These are phyloP conservation scores for Lichtheimia hyalospora DNA, from an alignment of 371 early-diverging fungal species.

Conservation along the genomic window DNA sequence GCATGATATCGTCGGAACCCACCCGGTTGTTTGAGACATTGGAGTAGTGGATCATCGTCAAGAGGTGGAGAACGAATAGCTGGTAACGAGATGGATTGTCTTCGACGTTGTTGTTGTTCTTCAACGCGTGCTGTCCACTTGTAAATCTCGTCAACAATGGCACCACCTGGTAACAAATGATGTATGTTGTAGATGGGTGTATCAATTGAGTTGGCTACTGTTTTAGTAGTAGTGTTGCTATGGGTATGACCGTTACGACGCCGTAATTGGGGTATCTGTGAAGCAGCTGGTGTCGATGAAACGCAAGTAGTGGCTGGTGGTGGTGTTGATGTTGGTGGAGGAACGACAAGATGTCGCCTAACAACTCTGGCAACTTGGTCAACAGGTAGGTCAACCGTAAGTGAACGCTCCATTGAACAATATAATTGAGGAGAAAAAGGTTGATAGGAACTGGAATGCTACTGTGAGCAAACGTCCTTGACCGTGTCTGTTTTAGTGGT, in stretches of 20 bases:
- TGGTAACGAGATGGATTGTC: conserved; percentile 54
- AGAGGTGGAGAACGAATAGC: conserved; percentile 23
- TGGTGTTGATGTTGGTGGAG: conserved; percentile 25
- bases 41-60: conserved; percentile 32
- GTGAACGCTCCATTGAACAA: conserved; percentile 37
- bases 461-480: too few relatives aligned
- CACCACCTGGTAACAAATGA: conserved; percentile 66
- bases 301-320: not conserved
- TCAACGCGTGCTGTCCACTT: conserved; percentile 86
- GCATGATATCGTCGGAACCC: conserved; percentile 89
- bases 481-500: too few relatives aligned
- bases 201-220: conserved; percentile 16
- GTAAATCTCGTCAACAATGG: conserved; percentile 87
- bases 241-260: not conserved
- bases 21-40: conserved; percentile 72
- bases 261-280: conserved; percentile 6
- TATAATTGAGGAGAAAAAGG: too few relatives aligned
- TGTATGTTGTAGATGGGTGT: conserved; percentile 35
- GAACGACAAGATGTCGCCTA: conserved; percentile 66
- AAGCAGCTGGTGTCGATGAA: conserved; percentile 4
- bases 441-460: too few relatives aligned
- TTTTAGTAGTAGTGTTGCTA: not conserved
- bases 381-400: conserved; percentile 58
- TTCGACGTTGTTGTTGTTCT: conserved; percentile 42
- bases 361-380: conserved; percentile 74